Base-by-base conservation (phyloP, 148 eudicot species). In the Persicaria tinctoria region DNA sequence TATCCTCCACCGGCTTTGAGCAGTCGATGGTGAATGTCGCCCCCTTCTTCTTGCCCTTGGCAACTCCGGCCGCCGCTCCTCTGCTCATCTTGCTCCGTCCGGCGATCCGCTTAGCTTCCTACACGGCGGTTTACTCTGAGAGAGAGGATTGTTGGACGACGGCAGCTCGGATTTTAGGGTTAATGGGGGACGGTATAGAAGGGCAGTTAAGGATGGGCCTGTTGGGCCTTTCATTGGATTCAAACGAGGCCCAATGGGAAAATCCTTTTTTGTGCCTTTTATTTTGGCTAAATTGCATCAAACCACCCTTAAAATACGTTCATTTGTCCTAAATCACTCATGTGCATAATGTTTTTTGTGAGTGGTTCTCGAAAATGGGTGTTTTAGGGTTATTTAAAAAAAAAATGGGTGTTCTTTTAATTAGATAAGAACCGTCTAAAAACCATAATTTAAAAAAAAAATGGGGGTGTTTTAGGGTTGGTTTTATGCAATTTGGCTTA, bases 1-100 rank as follows among this genome's bases (percentile, higher is more conserved):
- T 87, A 68, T 89, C 93, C 73, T 89, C 93, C 8, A 87, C 93
- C 13, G 93, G 93, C 83, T 89, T 89, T 8, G 82, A 51, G 74
- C 93, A 89, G 69, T 89, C 93, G 69, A 89, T 85, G 5, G 84
- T 84, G 85, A 84, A 89, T 75, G 82, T 77, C 14, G 82, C 56
- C 16, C 83, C 82, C 81, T 89, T 89, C 91, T 89, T 89, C 89
- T 89, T 89, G 8, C 90, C 89, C 74, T 85, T 85, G 17, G 73
- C 80, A 18, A 73, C 87, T 32, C 79, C 82, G 10, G 74, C 81
- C 38, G 79, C 87, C 71, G 83, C 75, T 13, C 48, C 48, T 79
- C 83, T 77, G 59, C 85, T 86, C 92, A 89, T 80, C 81, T 86
- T 66, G 47, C 70, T 13, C 20, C 47, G 70, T 66, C 70, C 9